phyloP scores from a whole-genome alignment of 139 green algal genomes.

The Ostreobium quekettii region DNA sequence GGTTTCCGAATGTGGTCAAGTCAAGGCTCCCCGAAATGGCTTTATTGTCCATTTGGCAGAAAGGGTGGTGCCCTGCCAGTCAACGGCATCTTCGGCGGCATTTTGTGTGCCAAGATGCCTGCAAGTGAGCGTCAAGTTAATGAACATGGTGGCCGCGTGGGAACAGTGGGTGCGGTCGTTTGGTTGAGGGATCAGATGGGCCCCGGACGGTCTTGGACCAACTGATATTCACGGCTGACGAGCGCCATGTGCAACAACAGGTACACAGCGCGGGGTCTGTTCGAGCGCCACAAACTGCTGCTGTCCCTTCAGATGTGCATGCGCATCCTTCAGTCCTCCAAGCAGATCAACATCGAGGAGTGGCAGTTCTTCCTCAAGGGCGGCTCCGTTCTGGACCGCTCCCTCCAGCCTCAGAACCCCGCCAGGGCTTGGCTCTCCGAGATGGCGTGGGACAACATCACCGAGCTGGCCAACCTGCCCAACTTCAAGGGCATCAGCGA shows the following conservation, averaged over 20 bases:
- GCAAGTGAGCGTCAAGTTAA: too few relatives aligned
- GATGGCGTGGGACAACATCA: background rate
- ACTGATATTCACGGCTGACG: slow-evolving; percentile 52
- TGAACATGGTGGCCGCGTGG: too few relatives aligned
- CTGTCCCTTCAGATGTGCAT: slow-evolving; percentile 78
- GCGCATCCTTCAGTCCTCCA: slow-evolving; percentile 42
- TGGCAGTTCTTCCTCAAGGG: slow-evolving; percentile 77
- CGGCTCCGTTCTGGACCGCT: slow-evolving; percentile 35
- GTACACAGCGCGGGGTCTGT: slow-evolving; percentile 70
- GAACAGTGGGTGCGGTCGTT: too few relatives aligned
- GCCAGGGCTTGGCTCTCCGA: slow-evolving; percentile 1
- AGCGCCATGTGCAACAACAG: slow-evolving; percentile 40
- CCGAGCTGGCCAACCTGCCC: slow-evolving; percentile 54
- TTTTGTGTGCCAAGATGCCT: too few relatives aligned
- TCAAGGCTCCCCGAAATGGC: too few relatives aligned
- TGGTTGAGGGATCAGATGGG: too few relatives aligned
- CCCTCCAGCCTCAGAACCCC: background rate
- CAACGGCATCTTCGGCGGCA: too few relatives aligned
- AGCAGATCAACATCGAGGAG: slow-evolving; percentile 65
- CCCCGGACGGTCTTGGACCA: too few relatives aligned
- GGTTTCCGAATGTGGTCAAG: too few relatives aligned
- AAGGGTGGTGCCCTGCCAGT: too few relatives aligned
- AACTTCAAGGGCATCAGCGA: slow-evolving; percentile 57
- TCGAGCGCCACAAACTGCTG: slow-evolving; percentile 84
- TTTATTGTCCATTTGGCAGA: too few relatives aligned